Percentiles rank a stretch among this genome's conserved stretches.
Evolutionary conservation across 2,329 filamentous ascomycete genomes (phyloP).

Genomic region (Penicillium italicum): DNA sequence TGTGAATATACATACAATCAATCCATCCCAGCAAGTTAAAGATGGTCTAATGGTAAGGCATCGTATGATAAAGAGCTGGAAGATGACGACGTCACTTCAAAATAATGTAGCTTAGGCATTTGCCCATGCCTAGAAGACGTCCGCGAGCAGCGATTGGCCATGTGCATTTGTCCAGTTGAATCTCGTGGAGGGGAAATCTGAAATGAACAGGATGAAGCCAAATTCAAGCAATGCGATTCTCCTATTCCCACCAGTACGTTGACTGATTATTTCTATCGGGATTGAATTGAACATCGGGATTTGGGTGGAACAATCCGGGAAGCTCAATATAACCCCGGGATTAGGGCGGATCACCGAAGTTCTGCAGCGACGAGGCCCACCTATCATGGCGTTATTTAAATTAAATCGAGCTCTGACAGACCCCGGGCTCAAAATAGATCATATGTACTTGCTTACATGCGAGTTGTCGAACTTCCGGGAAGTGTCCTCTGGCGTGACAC

Average conservation of each 20-base stretch:
- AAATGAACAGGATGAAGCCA: background rate
- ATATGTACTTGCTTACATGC: background rate
- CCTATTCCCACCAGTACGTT: no score
- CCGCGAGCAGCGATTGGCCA: background rate
- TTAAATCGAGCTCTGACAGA: background rate
- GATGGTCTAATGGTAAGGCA: background rate
- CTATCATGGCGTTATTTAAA: background rate
- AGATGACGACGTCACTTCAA: background rate
- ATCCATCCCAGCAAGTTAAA: background rate
- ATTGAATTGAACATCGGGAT: slow-evolving; percentile 2
- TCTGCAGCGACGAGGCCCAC: background rate
- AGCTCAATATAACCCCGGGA: background rate
- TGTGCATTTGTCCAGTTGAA: no score
- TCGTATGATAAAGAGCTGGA: background rate
- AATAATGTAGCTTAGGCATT: background rate
- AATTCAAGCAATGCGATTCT: background rate
- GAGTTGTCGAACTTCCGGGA: background rate
- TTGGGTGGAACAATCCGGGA: background rate
- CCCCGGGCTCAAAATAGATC: background rate
- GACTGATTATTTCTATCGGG: background rate
- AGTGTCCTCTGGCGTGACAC: background rate
- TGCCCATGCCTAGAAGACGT: background rate
- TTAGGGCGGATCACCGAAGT: background rate
- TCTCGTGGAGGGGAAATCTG: no score
- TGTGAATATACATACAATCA: background rate